Evolutionary conservation across 2,329 filamentous ascomycete species (phyloP), one percentile per base, ranked within the genome.

Genomic region (Sporothrix schenckii): DNA sequence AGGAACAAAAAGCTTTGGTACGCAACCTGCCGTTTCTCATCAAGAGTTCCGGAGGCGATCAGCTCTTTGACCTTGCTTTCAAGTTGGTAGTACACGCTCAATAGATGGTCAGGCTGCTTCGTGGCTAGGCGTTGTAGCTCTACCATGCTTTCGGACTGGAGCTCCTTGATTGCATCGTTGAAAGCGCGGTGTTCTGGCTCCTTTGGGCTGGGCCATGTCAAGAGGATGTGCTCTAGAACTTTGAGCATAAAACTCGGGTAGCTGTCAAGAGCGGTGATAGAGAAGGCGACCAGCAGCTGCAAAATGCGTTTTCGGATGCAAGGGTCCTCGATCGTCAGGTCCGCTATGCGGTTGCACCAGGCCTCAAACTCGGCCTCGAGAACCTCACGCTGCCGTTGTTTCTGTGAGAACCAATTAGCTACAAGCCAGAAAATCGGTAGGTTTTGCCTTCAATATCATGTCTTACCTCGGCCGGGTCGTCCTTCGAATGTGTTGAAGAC

Each of bases 1-100:
- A 97, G 95, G 78, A 99, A 96, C 0, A 98, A 84, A 73, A 98
- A 94, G 11, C 93, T 94, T 75, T 89, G 92, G 76, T 96, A 94
- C 1, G 94, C 92, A 76, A 95, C 90, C 70, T 92, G 89, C 44
- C 94, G 88, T 77, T 94, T 93, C 76, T 94, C 91, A 76, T 97
- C 94, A 41, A 91, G 81, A 69, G 87, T 86, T 41, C 91, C 88
- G 63, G 91, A 88, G 72, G 88, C 84, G 77, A 91, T 86, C 83
- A 97, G 89, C 78, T 94, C 91, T 72, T 91, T 90, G 72, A 98
- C 90, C 76, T 93, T 93, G 50, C 85, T 85, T 78, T 97, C 92
- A 39, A 99, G 87, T 75, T 95, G 88, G 71, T 94, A 91, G 78
- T 97, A 98, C 39, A 96, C 94, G 50, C 89, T 87, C 75, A 95